Evolutionary conservation across 306 rosid species (phyloP).

Genomic region (Canavalia gladiata): DNA sequence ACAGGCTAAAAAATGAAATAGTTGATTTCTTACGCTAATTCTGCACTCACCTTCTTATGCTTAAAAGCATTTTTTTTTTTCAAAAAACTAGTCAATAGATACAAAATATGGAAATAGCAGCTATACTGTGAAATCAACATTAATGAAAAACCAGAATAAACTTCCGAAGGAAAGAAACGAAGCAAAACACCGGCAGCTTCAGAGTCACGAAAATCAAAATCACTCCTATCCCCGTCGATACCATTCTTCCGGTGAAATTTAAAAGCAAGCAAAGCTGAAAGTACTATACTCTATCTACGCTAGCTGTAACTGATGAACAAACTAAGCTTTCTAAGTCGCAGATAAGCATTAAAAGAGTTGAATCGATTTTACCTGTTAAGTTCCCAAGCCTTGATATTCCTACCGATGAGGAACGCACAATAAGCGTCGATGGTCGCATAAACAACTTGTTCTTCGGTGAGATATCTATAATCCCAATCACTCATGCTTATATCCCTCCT

Average conservation of each 20-base stretch:
- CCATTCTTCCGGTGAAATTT: too few species aligned
- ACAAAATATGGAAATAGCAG: background rate
- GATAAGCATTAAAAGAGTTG: background rate
- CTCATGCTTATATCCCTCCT: constrained; percentile 39
- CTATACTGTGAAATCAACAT: background rate
- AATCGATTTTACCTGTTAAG: background rate
- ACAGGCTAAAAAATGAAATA: background rate
- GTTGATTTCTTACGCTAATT: background rate
- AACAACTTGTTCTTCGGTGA: constrained; percentile 46
- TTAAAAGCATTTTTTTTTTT: background rate
- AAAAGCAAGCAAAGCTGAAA: background rate
- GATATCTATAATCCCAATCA: constrained; percentile 23
- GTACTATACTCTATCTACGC: background rate
- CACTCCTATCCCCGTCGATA: background rate
- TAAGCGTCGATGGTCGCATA: constrained; percentile 54
- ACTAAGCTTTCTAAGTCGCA: background rate
- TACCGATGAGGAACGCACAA: constrained; percentile 55
- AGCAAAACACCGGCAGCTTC: background rate
- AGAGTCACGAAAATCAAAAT: background rate
- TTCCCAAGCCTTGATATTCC: constrained; percentile 21
- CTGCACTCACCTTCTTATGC: background rate
- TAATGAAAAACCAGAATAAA: background rate
- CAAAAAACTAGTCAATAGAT: background rate
- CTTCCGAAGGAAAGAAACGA: background rate
- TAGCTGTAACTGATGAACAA: too few species aligned